These are phyloP conservation scores for Vigna radiata DNA, from an alignment of 306 rosid species.

Conservation along the genomic window DNA sequence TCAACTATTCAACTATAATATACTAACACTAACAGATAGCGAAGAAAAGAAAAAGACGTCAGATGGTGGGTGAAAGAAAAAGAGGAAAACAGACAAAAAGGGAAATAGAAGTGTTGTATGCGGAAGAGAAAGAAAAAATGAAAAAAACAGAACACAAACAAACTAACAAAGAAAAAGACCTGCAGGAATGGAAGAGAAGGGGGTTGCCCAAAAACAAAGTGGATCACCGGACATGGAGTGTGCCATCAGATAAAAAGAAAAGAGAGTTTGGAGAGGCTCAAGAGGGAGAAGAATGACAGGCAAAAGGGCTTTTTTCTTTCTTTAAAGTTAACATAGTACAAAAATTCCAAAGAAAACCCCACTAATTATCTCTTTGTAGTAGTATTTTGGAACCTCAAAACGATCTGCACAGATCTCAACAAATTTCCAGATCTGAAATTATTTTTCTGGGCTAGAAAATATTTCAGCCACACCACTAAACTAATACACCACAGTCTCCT, in stretches of 20 bases:
- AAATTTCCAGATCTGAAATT: not conserved
- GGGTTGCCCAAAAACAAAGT: not conserved
- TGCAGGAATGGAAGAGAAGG: not conserved
- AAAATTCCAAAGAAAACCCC: not conserved
- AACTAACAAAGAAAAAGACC: not conserved
- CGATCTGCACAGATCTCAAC: no score
- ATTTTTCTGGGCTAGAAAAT: not conserved
- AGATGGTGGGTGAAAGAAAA: no score
- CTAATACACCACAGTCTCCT: not conserved
- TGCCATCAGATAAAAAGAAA: not conserved
- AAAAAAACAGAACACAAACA: not conserved
- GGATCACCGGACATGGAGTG: not conserved
- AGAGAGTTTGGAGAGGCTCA: not conserved
- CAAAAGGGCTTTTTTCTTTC: not conserved
- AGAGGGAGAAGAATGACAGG: not conserved
- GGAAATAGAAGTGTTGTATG: not conserved
- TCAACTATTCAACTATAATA: no score
- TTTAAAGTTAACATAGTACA: not conserved
- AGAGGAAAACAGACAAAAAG: not conserved
- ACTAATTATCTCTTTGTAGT: not conserved
- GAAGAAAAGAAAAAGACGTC: not conserved
- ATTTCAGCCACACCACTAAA: not conserved
- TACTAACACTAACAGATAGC: no score
- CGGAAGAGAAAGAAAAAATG: not conserved
- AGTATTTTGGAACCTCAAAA: no score